A percentile compares a stretch with the other conserved stretches of the same genome.
Evolutionary conservation across 1,284 basidiomycete species (phyloP).

Genomic region (Trametes versicolor): DNA sequence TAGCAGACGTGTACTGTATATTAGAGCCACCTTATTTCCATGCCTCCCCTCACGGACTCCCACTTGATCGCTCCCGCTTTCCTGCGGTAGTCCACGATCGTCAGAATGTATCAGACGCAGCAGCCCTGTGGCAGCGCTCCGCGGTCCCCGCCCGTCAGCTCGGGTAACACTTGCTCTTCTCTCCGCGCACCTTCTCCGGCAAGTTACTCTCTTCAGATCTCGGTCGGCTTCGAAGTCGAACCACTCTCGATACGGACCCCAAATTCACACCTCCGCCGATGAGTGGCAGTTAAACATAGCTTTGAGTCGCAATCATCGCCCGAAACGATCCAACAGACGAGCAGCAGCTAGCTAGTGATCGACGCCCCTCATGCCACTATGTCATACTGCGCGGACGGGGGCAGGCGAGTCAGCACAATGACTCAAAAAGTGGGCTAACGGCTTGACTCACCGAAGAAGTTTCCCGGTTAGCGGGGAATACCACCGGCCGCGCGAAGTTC

Average conservation of each 20-base stretch:
- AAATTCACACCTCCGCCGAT: constrained; percentile 23
- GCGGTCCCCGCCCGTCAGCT: constrained; percentile 12
- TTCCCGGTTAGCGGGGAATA: constrained; percentile 39
- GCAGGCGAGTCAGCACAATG: constrained; percentile 24
- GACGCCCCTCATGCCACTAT: constrained; percentile 25
- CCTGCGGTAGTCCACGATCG: constrained; percentile 25
- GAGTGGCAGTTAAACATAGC: constrained; percentile 29
- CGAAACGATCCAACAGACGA: constrained; percentile 15
- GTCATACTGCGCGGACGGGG: constrained; percentile 23
- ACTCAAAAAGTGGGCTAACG: constrained; percentile 28
- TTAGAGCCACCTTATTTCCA: constrained; percentile 34
- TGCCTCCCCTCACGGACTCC: constrained; percentile 32
- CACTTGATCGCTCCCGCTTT: constrained; percentile 20
- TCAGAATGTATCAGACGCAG: constrained; percentile 19
- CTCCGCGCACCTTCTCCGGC: constrained; percentile 25
- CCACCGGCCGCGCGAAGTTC: constrained; percentile 40
- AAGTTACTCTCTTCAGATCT: constrained; percentile 16
- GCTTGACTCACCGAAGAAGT: constrained; percentile 37
- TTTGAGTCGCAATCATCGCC: constrained; percentile 15
- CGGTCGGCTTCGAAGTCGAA: constrained; percentile 29
- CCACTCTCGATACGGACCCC: constrained; percentile 20
- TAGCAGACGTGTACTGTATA: constrained; percentile 36
- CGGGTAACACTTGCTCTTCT: constrained; percentile 19
- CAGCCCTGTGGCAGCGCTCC: constrained; percentile 17
- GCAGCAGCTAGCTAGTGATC: constrained; percentile 16